A percentile compares a stretch with the other conserved stretches of the same genome.
Conservation (phyloP, 2,329 filamentous ascomycete species). For the Aotearoamyces nothofagi region DNA sequence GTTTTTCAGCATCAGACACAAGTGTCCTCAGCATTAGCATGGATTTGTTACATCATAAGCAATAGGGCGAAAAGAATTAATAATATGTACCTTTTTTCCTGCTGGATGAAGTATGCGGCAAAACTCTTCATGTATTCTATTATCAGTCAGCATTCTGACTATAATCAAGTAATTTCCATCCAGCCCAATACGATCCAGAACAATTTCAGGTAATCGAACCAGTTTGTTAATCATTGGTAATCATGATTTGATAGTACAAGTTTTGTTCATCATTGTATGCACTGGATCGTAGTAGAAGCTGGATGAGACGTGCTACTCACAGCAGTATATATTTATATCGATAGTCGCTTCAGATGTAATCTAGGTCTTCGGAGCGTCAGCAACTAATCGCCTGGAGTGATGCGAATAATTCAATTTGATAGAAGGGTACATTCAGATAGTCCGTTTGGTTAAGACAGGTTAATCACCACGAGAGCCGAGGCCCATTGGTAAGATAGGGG, state of each 20-base stretch:
- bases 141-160: background rate
- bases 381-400: background rate
- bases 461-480: slow-evolving; percentile 33
- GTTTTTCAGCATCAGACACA: slow-evolving; percentile 44
- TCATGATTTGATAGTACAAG: slow-evolving; percentile 31
- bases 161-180: no score
- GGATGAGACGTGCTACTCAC: slow-evolving; percentile 12
- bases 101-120: background rate
- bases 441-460: slow-evolving; percentile 45
- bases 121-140: slow-evolving; percentile 1
- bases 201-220: slow-evolving; percentile 22
- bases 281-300: slow-evolving; percentile 2
- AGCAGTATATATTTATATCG: slow-evolving; percentile 7
- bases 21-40: slow-evolving; percentile 60
- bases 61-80: slow-evolving; percentile 15
- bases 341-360: slow-evolving; percentile 1
- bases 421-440: slow-evolving; percentile 24
- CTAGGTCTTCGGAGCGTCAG: background rate
- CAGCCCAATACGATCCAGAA: no score
- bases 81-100: slow-evolving; percentile 1
- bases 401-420: background rate
- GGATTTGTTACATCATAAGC: slow-evolving; percentile 59
- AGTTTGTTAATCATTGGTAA: slow-evolving; percentile 19
- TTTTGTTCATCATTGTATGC: slow-evolving; percentile 25
- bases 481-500: slow-evolving; percentile 37